Evolutionary conservation across 1,284 basidiomycete genomes (phyloP), one percentile per base, ranked within the genome.

Genomic region (Phellinidium pouzarii): DNA sequence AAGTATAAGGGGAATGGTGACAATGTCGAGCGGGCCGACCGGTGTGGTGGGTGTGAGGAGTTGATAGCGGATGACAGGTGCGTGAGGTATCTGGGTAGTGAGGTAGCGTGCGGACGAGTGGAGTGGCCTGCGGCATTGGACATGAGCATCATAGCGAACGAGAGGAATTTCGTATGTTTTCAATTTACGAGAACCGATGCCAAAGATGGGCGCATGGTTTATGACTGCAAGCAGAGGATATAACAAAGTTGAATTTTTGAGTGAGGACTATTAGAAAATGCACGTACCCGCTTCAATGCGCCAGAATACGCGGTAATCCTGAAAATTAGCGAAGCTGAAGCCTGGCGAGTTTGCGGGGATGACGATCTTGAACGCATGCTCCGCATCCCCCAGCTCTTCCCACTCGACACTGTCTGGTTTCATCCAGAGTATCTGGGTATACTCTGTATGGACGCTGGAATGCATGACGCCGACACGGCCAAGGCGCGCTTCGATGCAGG

Each of bases 301-400:
- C 89, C 89, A 92, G 63, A 79, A 80, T 62, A 85, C 80, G 42
- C 82, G 75, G 65, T 89, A 91, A 62, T 84, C 84, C 59, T 85
- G 84, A 61, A 82, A 88, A 54, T 81, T 76, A 22, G 80, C 77
- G 44, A 80, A 82, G 64, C 83, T 87, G 62, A 79, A 80, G 19
- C 85, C 86, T n/a, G 74, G 68, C 31, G 77, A 72, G 59, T 76
- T 73, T 53, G 76, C 65, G 23, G 89, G 88, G 19, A 91, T 59
- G 46, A 76, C 74, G 59, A 92, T 74, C 47, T 78, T 77, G 66
- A 91, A 92, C 2, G 84, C 79, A 57, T 75, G 72, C 59, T 89
- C 83, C 56, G 77, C 66, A 55, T 84, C 79, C 44, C 77, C 79
- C 57, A 87, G 69, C 44, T 79, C 73, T 14, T 73, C 77, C 64